Evolutionary conservation across 371 early-diverging fungal genomes (phyloP).

Genomic region (Lichtheimia ramosa): DNA sequence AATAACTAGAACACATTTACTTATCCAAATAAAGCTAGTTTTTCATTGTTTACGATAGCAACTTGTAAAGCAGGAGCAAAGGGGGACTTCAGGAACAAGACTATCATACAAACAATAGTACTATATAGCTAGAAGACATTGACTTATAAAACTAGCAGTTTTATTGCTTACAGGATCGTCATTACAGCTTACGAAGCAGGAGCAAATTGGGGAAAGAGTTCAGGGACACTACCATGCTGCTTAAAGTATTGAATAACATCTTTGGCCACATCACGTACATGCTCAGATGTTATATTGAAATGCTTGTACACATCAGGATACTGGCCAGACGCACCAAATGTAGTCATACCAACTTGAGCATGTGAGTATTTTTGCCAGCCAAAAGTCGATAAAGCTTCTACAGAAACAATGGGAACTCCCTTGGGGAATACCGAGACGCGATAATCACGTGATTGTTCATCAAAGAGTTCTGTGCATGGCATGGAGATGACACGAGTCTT

Average conservation of each 20-base stretch:
- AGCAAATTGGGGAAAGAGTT: conserved; percentile 5
- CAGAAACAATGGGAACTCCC: conserved; percentile 81
- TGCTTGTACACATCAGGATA: conserved; percentile 63
- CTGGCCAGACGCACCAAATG: conserved; percentile 89
- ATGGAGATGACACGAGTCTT: conserved; percentile 92
- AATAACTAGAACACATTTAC: no score
- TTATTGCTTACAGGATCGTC: no score
- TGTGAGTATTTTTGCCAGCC: conserved; percentile 96
- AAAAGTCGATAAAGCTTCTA: conserved; percentile 94
- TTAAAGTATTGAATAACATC: conserved; percentile 70
- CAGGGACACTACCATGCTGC: conserved; percentile 28
- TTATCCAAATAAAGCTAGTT: no score
- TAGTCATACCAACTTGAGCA: conserved; percentile 89
- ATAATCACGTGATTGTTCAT: conserved; percentile 89
- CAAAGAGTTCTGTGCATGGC: conserved; percentile 95
- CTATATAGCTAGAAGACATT: no score
- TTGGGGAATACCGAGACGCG: conserved; percentile 77
- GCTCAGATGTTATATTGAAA: conserved; percentile 76
- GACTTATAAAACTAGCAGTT: no score
- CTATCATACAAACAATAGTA: no score
- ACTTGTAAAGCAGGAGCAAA: no score
- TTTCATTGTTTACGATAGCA: no score
- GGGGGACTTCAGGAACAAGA: no score
- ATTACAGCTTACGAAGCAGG: no score
- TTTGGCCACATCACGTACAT: conserved; percentile 68